Evolutionary conservation across 306 rosid genomes (phyloP), one percentile per base, ranked within the genome.

Genomic region (Inga laurina): DNA sequence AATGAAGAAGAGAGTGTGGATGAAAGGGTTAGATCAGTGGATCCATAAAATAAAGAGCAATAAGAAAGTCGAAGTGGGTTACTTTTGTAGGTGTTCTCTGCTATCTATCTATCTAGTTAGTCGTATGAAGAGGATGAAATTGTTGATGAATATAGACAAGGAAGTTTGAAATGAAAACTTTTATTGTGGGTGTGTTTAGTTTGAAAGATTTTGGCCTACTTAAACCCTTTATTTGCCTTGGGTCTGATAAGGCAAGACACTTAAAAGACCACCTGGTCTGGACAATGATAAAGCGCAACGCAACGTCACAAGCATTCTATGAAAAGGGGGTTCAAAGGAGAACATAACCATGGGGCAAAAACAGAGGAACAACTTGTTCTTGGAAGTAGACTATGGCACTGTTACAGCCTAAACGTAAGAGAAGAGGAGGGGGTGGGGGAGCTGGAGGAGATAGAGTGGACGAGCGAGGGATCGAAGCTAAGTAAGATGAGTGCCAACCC

Each of bases 21-120:
- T 41, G 74, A 76, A 30, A 44, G 71, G 83, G 74, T 80, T 83
- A 88, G 92, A 91, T 91, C 91, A 84, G 84, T 27, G 87, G 90
- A 89, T 91, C 93, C 85, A 85, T 78, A 32, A 19, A 37, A 37
- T 10, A 10, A 10, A 19, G 51, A 81, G 66, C 51, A 48, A 48
- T 79, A 74, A 49, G 19, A 14, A 49, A 80, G 75, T 11, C 64
- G 79, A 72, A 79, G 74, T 62, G 74, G 85, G 44, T 72, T 13
- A 79, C 14, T 44, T 70, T 10, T 72, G 62, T 15, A 49, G 56
- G 56, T 49, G 21, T 49, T 49, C 5, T 66, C 16, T 7, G 62
- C 61, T 72, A 21, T 52, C 4, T 59, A 46, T 61, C 57, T 39
- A 13, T 32, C 43, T 45, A 7, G n/a, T 49, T 49, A 15, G 21